Evolutionary conservation across 2,329 filamentous ascomycete species (phyloP), one percentile per base, ranked within the genome.

Genomic region (Stagonosporopsis tanaceti): DNA sequence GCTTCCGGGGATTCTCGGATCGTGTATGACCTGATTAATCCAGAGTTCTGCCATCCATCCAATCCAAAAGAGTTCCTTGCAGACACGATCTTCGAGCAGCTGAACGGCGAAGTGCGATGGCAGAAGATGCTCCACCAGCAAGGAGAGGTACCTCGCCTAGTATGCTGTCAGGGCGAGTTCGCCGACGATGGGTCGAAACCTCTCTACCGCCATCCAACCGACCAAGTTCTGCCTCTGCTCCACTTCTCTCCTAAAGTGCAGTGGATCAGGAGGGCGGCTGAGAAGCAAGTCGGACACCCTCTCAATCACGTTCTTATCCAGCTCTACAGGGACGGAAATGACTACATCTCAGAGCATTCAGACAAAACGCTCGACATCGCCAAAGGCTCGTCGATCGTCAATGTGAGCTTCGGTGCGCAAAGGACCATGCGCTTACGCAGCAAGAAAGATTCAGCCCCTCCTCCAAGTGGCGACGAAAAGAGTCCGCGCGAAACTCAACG

Each of bases 301-400:
- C 78, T 99, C 39, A 99, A 99, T 69, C 95, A 99, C 73, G 93
- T 89, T 1, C 80, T 99, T 45, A 96, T 99, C 42, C 95, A 99
- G 71, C 85, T 93, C 56, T 99, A 99, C 71, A 91, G 95, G n/a
- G 84, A 85, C 65, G 92, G 94, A 2, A 87, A 86, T 45, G 95
- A 99, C 77, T 92, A 92, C 73, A 99, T 99, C 61, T 95, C 92
- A 0, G 95, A 99, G 73, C 95, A 99, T 72, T 96, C 92, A 37
- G 95, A 99, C 75, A 99, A 99, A 78, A 97, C 94, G 0, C 81
- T 99, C 24, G 95, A 99, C 73, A 95, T 99, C 54, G 88, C 87
- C 12, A 86, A 85, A 25, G 87, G 84, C 4, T 95, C 91, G 24
- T 93, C 84, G 58, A 96, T 99, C 64, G 92, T 93, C 63, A 99